Evolutionary conservation across 2,329 filamentous ascomycete genomes (phyloP).

Genomic region (Cercospora beticola): DNA sequence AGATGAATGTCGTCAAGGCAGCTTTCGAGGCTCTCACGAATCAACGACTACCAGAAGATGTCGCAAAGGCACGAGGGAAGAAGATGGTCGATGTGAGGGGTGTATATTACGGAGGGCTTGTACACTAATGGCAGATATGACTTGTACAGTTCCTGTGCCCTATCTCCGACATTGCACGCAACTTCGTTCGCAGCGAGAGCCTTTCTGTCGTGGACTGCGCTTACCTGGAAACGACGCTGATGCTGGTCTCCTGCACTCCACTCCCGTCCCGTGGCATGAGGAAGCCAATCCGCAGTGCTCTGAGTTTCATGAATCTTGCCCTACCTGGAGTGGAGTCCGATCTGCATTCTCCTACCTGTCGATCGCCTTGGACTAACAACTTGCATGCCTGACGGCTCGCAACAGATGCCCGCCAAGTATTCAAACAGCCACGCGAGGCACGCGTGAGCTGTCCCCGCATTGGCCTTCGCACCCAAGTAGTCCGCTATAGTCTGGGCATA

Average conservation of each 20-base stretch:
- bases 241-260: neutral
- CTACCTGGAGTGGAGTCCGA: neutral
- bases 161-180: neutral
- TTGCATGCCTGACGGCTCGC: neutral
- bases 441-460: neutral
- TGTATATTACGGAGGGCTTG: conserved; percentile 88
- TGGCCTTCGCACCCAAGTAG: neutral
- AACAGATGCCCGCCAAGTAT: neutral
- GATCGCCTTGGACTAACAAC: neutral
- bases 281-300: neutral
- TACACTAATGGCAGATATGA: conserved; percentile 47
- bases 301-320: neutral
- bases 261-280: neutral
- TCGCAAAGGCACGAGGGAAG: conserved; percentile 84
- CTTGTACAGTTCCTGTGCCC: neutral
- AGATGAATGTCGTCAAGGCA: conserved; percentile 97
- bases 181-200: neutral
- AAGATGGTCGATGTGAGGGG: conserved; percentile 95
- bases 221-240: neutral
- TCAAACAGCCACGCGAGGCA: neutral
- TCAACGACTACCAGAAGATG: conserved; percentile 84
- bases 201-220: neutral
- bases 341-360: neutral
- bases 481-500: neutral
- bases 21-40: conserved; percentile 76